Percentiles rank a stretch among this genome's conserved stretches.
Conservation (phyloP, 306 rosid species). For the Chamaecrista fasciculata region DNA sequence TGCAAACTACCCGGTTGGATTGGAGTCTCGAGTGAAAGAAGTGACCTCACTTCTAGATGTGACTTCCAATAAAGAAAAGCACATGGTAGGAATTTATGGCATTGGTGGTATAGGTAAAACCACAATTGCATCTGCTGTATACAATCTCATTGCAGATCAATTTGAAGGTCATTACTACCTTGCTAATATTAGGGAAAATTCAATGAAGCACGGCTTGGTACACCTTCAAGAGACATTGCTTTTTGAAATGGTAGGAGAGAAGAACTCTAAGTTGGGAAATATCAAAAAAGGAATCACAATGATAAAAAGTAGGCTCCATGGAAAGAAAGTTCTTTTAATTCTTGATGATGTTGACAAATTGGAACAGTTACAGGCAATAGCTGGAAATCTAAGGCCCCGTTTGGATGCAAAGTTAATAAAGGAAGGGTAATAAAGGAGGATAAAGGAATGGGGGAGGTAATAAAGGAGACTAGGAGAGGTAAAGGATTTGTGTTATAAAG, state of each 20-base stretch:
- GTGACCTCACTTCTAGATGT: neutral
- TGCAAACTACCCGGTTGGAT: neutral
- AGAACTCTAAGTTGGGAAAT: neutral
- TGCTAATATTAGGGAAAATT: neutral
- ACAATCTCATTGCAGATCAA: neutral
- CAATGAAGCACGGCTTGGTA: neutral
- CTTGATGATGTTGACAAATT: neutral
- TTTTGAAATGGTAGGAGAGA: neutral
- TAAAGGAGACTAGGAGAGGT: too few species aligned
- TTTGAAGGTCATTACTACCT: neutral
- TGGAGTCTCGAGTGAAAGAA: neutral
- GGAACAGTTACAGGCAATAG: neutral
- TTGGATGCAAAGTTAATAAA: too few species aligned
- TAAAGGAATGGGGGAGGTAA: too few species aligned
- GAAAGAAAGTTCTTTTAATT: neutral
- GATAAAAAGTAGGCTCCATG: neutral
- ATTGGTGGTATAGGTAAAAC: slow-evolving; percentile 13
- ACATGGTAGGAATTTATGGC: neutral
- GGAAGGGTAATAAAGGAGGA: too few species aligned
- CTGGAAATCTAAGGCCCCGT: neutral
- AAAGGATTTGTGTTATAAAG: too few species aligned
- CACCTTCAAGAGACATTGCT: neutral
- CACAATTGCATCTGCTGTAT: neutral
- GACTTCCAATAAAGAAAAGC: neutral
- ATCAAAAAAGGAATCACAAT: neutral